These are phyloP conservation scores for Lentithecium fluviatile DNA, from an alignment of 495 filamentous ascomycete genomes.

Conservation along the genomic window DNA sequence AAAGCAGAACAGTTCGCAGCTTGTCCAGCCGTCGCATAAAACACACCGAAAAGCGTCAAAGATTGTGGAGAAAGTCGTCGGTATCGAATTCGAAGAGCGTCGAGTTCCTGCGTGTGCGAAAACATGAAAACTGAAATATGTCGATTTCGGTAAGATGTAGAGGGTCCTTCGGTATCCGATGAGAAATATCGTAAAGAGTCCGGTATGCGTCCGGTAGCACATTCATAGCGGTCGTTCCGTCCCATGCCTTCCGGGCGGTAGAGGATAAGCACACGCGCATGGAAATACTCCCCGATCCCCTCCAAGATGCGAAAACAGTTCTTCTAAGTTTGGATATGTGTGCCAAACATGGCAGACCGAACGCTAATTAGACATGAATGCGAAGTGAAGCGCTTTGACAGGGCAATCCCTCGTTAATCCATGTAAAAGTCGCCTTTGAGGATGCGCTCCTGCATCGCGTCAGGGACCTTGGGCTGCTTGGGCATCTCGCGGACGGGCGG, in stretches of 20 bases:
- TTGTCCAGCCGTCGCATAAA: too few species aligned
- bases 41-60: too few species aligned
- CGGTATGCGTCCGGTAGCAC: constrained; percentile 28
- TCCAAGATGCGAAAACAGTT: neutral
- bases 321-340: neutral
- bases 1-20: too few species aligned
- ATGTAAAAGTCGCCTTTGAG: constrained; percentile 97
- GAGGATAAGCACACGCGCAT: neutral
- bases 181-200: constrained; percentile 1
- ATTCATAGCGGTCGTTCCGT: constrained; percentile 20
- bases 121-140: too few species aligned
- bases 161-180: neutral
- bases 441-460: constrained; percentile 94
- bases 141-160: too few species aligned
- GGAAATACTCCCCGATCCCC: too few species aligned
- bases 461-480: constrained; percentile 60
- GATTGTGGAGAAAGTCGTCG: too few species aligned
- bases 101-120: too few species aligned
- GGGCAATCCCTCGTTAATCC: constrained; percentile 59
- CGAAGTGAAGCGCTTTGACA: constrained; percentile 3
- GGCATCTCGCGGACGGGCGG: constrained; percentile 52
- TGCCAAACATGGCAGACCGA: neutral
- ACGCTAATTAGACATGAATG: constrained; percentile 25
- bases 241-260: neutral
- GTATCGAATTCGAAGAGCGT: too few species aligned